These are phyloP conservation scores for Gnetum montanum DNA, from an alignment of 75 land plant species.

Conservation along the genomic window DNA sequence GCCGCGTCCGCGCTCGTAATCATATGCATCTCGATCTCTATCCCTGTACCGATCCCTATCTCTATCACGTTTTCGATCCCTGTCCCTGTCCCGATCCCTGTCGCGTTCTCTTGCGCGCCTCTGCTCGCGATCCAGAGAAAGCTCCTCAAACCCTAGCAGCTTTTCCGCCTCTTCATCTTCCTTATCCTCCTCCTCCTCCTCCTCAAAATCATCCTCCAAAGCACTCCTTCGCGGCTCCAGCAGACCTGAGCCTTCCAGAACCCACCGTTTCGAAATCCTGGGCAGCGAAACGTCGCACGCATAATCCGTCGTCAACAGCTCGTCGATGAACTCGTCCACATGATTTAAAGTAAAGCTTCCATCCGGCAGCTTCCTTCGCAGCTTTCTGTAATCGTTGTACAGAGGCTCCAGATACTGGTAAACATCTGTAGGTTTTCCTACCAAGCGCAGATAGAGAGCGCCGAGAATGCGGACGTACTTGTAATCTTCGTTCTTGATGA, in stretches of 20 bases:
- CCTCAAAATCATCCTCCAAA: constrained; percentile 97
- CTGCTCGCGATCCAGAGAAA: no score
- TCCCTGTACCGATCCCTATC: constrained; percentile 39
- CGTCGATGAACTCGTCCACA: constrained; percentile 97
- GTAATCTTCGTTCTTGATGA: constrained; percentile 97
- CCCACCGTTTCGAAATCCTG: constrained; percentile 85
- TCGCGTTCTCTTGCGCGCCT: constrained; percentile 31
- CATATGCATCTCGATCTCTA: constrained; percentile 27
- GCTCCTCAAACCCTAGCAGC: no score
- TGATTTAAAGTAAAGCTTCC: constrained; percentile 76
- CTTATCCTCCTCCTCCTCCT: constrained; percentile 96
- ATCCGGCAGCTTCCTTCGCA: constrained; percentile 60
- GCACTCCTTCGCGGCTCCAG: constrained; percentile 94
- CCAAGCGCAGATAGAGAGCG: constrained; percentile 90
- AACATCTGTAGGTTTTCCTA: constrained; percentile 81
- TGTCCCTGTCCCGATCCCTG: constrained; percentile 40
- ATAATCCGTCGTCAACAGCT: constrained; percentile 82
- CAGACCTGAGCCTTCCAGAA: constrained; percentile 62
- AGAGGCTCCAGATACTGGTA: constrained; percentile 93
- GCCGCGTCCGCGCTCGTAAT: constrained; percentile 12
- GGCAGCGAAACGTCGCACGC: constrained; percentile 95
- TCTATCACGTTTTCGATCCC: constrained; percentile 22
- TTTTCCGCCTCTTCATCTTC: constrained; percentile 51
- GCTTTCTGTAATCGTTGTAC: constrained; percentile 92
- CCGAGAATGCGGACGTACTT: constrained; percentile 95